Conservation (phyloP, 805 yeast species). For the Maudiozyma bulderi region DNA sequence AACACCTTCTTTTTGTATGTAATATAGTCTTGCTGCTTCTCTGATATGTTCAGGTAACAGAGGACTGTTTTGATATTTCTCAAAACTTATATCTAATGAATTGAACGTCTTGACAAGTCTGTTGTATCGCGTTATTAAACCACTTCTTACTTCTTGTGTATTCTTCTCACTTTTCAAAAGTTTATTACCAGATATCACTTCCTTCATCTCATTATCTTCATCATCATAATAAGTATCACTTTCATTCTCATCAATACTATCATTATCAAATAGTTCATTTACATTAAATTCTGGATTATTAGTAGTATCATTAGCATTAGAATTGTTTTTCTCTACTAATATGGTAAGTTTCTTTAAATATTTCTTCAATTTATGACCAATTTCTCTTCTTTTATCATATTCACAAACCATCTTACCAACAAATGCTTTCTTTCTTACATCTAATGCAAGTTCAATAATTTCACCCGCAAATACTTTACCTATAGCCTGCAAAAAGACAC, state of each 20-base stretch:
- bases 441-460: conserved; percentile 70
- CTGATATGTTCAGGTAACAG: conserved; percentile 74
- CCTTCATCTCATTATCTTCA: conserved; percentile 18
- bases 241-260: conserved; percentile 23
- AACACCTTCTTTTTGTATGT: conserved; percentile 53
- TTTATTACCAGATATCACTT: conserved; percentile 14
- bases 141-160: conserved; percentile 17
- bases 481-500: conserved; percentile 74
- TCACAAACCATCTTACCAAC: conserved; percentile 34
- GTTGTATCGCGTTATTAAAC: conserved; percentile 27
- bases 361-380: conserved; percentile 26
- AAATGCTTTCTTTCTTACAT: conserved; percentile 49
- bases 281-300: conserved; percentile 1
- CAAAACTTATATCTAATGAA: conserved; percentile 24
- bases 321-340: conserved; percentile 31
- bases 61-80: conserved; percentile 41
- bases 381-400: conserved; percentile 34
- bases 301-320: conserved; percentile 5
- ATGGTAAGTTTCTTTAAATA: conserved; percentile 30
- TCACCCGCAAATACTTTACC: conserved; percentile 89
- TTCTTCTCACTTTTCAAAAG: conserved; percentile 20
- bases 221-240: conserved; percentile 25
- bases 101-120: conserved; percentile 23
- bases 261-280: conserved; percentile 10
- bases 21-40: conserved; percentile 79